Conservation (phyloP, 2,329 filamentous ascomycete genomes). For the Aspergillus sp. region DNA sequence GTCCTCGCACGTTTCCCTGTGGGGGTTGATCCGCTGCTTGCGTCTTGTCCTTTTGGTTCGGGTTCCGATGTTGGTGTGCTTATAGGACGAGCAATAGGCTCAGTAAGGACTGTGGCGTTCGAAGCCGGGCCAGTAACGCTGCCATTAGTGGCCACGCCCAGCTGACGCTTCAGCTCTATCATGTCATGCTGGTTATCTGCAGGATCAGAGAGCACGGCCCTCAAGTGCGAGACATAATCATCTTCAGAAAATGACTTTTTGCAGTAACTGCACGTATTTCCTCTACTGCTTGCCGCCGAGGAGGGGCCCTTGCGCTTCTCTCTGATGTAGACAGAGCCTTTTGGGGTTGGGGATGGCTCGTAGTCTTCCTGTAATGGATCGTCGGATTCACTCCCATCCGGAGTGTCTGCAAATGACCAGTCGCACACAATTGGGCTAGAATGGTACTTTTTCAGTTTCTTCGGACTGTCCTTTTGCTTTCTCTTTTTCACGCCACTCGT, state of each 20-base stretch:
- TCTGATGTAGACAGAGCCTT: conserved; percentile 21
- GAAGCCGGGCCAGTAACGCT: conserved; percentile 8
- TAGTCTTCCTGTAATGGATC: conserved; percentile 41
- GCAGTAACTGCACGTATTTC: conserved; percentile 13
- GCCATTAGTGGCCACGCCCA: conserved; percentile 3
- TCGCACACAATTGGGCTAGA: conserved; percentile 32
- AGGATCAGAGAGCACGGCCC: conserved; percentile 7
- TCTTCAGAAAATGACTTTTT: conserved; percentile 11
- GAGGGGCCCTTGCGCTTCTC: conserved; percentile 17
- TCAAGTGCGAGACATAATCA: conserved; percentile 15
- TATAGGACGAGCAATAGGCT: neutral
- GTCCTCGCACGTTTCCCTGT: conserved; percentile 17
- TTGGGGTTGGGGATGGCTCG: conserved; percentile 33
- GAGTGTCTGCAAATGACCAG: conserved; percentile 37
- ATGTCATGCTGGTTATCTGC: conserved; percentile 14
- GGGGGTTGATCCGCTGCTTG: conserved; percentile 17
- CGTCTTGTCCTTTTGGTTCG: neutral
- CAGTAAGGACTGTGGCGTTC: neutral
- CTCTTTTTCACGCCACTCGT: conserved; percentile 22
- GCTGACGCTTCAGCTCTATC: conserved; percentile 7
- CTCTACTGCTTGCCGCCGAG: conserved; percentile 4
- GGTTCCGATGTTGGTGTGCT: neutral
- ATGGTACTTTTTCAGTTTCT: conserved; percentile 24
- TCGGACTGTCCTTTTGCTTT: conserved; percentile 21
- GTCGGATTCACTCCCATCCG: conserved; percentile 43